Evolutionary conservation across 2,329 filamentous ascomycete genomes (phyloP).

Genomic region (Colletotrichum sp.): DNA sequence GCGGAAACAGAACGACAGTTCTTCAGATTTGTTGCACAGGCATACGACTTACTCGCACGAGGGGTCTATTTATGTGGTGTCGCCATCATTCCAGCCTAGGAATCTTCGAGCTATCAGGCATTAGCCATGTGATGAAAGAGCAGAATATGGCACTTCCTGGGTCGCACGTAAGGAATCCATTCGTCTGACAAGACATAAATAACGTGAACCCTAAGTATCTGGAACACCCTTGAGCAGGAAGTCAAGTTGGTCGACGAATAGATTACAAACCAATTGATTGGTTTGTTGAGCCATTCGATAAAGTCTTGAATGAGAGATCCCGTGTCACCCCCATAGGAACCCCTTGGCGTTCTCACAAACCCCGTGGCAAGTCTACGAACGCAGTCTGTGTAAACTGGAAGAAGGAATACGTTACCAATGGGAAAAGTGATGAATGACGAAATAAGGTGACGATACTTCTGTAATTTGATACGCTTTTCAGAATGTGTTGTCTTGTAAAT

Average conservation of each 20-base stretch:
- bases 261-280: neutral
- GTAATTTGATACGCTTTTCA: neutral
- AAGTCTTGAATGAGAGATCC: neutral
- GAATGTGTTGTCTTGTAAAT: rapidly evolving
- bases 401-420: neutral
- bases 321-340: rapidly evolving
- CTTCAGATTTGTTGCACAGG: neutral
- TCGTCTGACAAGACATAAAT: rapidly evolving
- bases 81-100: rapidly evolving
- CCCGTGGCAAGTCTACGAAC: neutral
- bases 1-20: rapidly evolving
- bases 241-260: too few species aligned
- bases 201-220: neutral
- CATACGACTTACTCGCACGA: neutral
- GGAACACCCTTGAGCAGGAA: too few species aligned
- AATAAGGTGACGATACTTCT: neutral
- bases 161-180: neutral
- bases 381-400: too few species aligned
- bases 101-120: rapidly evolving
- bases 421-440: rapidly evolving
- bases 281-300: neutral
- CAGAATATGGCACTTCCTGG: rapidly evolving
- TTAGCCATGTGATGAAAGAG: neutral
- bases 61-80: rapidly evolving
- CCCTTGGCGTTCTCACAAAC: neutral